Base-by-base conservation (phyloP, 257 asterid species). In the Cynanchum wilfordii region DNA sequence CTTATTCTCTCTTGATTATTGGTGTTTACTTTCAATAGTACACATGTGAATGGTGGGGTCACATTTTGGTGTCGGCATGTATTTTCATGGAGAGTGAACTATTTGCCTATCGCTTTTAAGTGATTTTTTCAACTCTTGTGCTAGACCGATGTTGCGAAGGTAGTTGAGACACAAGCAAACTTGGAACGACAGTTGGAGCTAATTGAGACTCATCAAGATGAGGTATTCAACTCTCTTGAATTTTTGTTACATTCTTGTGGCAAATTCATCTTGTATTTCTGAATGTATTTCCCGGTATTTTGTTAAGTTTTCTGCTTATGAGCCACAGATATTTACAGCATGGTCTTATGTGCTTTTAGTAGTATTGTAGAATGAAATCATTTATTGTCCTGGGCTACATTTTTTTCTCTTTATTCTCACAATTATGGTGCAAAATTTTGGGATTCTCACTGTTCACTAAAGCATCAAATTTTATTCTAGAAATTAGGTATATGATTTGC, bases 191-290 rank as follows among this genome's bases (percentile, higher is more conserved):
- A 86, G 69, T 87, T 95, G 80, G 99, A 95, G 86, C 88, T 95
- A 24, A 87, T 95, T 78, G 98, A 90, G 86, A 95, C 99, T 70
- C 97, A 95, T 85, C 97, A 90, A 82, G 96, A 86, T 72, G 98
- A 95, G 97, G 97, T 94, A 84, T 75, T 45, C 30, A 54, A 54
- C 5, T 71, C 50, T 24, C 62, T 36, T 44, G 13, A 19, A 16
- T 2, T 3, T 64, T 36, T 64, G 20, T 22, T 19, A 36, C 19
- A 57, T 65, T 73, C 38, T 30, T 67, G 64, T 47, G 13, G 52
- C 63, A 19, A 25, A 56, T 15, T 66, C 52, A 66, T 68, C 55
- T 56, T 16, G 19, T 78, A 20, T 47, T 80, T 15, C 51, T 70
- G 24, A 69, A 17, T 75, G 74, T 74, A 17, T 64, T 70, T 45